Evolutionary conservation across 306 rosid species (phyloP).

Genomic region (Trichosanthes truncata): DNA sequence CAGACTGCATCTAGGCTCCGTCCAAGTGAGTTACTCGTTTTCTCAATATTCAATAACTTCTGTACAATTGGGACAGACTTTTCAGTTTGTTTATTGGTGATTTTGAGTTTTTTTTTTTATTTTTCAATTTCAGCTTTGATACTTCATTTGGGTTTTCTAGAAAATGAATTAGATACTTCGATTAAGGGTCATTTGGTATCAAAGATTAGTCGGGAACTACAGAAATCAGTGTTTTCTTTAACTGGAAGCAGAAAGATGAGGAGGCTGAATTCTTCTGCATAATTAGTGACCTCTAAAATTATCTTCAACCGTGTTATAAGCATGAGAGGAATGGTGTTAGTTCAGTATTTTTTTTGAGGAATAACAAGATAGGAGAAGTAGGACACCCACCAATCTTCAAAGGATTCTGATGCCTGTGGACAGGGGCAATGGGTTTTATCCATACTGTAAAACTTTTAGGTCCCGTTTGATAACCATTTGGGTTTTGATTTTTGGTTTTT

Average conservation of each 20-base stretch:
- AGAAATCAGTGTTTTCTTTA: background rate
- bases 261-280: background rate
- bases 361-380: background rate
- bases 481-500: no score
- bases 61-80: background rate
- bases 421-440: background rate
- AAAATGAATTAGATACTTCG: background rate
- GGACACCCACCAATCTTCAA: background rate
- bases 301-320: background rate
- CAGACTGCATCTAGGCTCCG: background rate
- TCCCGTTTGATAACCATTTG: no score
- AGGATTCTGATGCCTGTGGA: background rate
- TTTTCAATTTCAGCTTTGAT: background rate
- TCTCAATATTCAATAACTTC: background rate
- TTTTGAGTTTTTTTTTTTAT: background rate
- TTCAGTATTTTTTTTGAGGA: background rate
- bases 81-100: background rate
- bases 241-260: background rate
- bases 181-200: background rate
- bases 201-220: background rate
- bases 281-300: background rate
- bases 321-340: background rate
- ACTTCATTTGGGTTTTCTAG: background rate
- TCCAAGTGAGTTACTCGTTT: constrained; percentile 1
- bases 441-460: background rate